phyloP scores from a whole-genome alignment of 2,329 filamentous ascomycete species.

The Xylariomycetidae sp. region DNA sequence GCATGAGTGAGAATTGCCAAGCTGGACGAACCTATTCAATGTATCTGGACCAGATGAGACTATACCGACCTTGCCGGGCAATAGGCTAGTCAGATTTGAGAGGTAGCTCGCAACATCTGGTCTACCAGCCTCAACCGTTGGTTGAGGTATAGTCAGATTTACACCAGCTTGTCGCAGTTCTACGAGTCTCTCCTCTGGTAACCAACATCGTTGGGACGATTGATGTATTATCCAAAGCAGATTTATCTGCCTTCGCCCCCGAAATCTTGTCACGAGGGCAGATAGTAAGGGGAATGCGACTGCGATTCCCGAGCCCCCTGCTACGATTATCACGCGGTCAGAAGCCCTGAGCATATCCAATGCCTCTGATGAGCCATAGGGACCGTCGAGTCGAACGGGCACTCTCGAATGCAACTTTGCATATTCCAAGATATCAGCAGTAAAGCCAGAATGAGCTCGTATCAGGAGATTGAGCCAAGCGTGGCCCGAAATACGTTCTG shows the following conservation, averaged over 20 bases:
- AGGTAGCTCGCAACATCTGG: slow-evolving; percentile 47
- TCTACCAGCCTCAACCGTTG: slow-evolving; percentile 48
- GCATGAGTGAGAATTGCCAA: no score
- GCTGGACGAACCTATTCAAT: no score
- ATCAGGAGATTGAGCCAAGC: slow-evolving; percentile 55
- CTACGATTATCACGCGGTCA: slow-evolving; percentile 50
- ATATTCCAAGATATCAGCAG: slow-evolving; percentile 47
- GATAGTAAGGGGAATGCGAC: slow-evolving; percentile 58
- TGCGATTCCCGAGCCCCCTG: slow-evolving; percentile 61
- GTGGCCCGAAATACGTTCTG: slow-evolving; percentile 31
- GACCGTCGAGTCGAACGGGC: slow-evolving; percentile 55
- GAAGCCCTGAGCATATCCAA: slow-evolving; percentile 46
- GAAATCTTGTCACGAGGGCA: slow-evolving; percentile 34
- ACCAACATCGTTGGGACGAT: slow-evolving; percentile 47
- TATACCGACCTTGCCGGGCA: slow-evolving; percentile 20
- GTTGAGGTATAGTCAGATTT: slow-evolving; percentile 47
- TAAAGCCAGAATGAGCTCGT: slow-evolving; percentile 57
- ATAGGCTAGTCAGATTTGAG: slow-evolving; percentile 27
- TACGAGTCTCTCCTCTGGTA: slow-evolving; percentile 42
- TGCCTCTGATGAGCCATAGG: slow-evolving; percentile 57
- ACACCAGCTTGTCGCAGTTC: slow-evolving; percentile 46
- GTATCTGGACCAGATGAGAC: slow-evolving; percentile 55
- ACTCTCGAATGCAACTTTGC: slow-evolving; percentile 40
- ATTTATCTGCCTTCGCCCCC: slow-evolving; percentile 33
- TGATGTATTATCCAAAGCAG: slow-evolving; percentile 58